Base-by-base conservation (phyloP, 139 green algal genomes). In the Chlorella vulgaris region DNA sequence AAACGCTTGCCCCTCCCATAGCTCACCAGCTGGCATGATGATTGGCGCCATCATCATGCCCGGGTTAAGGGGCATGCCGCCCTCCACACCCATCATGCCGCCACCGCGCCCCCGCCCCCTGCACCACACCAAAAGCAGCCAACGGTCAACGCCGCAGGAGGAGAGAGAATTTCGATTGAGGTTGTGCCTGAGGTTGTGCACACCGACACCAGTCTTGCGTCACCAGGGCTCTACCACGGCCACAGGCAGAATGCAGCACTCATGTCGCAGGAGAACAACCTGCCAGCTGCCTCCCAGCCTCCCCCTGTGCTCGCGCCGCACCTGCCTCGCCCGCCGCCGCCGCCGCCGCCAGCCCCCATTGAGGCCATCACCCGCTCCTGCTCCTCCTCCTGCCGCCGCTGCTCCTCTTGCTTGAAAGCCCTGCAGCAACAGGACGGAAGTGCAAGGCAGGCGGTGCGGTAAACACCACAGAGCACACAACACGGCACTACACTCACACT, bases 381-480 rank as follows among this genome's bases (percentile, higher is more conserved):
- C 51, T 69, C 78, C 53, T 83, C 78, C 78, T 76, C 47, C 68
- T 78, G 78, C 78, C 67, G 78, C 78, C 78, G 78, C 68, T 83
- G 67, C 78, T 83, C 78, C 78, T 83, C 78, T 38, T 78, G 47
- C 78, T 78, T 78, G 78, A 78, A 83, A 0, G 68, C 29, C 68
- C 78, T 78, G 73, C 31, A 50, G 31, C 31, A 21, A 21, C 26
- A 26, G 68, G 40, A 13, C 19, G 15, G 68, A 39, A 39, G 18
- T 18, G 7, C 29, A 40, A 40, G 29, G 63, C 3, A 70, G 29
- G 24, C 18, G 63, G 21, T 67, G 60, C 47, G n/a, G 47, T 58
- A 58, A 58, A 58, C 47, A 58, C 13, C n/a, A 15, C 47, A 58
- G 47, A 15, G 10, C 47, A 58, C 47, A 58, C 47, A 58, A 58